phyloP scores from a whole-genome alignment of 495 filamentous ascomycete species.

The Trichoderma orchidacearum region DNA sequence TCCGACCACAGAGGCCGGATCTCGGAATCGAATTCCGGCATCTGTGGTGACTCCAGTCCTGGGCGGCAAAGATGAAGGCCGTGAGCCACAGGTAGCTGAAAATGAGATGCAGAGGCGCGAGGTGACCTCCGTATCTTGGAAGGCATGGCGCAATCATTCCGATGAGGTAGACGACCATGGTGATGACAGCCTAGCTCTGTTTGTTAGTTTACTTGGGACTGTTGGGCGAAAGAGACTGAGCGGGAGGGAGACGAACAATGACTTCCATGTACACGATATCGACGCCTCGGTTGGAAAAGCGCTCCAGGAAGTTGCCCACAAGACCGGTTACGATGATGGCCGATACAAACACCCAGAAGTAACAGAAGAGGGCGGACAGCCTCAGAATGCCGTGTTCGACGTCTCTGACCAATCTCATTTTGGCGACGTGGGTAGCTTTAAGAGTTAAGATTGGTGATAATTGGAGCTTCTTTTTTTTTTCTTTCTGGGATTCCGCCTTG shows the following conservation, averaged over 20 bases:
- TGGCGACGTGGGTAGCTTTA: not conserved
- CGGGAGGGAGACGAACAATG: not conserved
- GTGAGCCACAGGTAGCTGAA: conserved; percentile 1
- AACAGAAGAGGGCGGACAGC: not conserved
- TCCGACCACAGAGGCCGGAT: not conserved
- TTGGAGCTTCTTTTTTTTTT: too few species aligned
- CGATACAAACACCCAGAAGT: not conserved
- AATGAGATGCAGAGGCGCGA: not conserved
- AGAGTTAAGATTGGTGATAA: too few species aligned
- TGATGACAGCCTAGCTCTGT: not conserved
- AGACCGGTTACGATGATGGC: not conserved
- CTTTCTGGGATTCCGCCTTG: too few species aligned
- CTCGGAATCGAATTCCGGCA: not conserved
- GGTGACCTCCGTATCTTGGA: not conserved
- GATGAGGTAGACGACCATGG: not conserved
- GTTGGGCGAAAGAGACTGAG: not conserved
- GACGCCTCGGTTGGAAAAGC: not conserved
- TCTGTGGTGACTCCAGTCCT: not conserved
- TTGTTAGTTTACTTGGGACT: not conserved
- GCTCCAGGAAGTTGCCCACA: not conserved
- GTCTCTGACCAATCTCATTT: not conserved
- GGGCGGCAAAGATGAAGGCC: not conserved
- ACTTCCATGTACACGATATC: not conserved
- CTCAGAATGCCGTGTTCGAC: not conserved
- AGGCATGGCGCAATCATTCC: not conserved